Conservation (phyloP, 306 rosid species). For the Glycyrrhiza uralensis region DNA sequence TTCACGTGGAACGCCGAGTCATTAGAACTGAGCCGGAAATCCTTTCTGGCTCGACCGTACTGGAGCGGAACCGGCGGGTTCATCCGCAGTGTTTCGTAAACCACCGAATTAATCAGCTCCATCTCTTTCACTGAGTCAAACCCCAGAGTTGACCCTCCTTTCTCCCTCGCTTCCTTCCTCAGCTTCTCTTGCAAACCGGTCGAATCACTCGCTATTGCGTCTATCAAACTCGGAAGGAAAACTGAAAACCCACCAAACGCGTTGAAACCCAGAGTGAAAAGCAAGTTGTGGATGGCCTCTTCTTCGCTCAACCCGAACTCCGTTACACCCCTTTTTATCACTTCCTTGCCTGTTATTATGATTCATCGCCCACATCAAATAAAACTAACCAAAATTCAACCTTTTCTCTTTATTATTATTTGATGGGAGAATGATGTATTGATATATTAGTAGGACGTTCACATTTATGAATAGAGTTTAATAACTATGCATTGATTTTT, state of each 20-base stretch:
- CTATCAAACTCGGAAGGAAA: constrained; percentile 58
- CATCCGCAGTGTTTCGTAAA: constrained; percentile 74
- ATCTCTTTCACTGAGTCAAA: constrained; percentile 59
- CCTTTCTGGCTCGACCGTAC: constrained; percentile 75
- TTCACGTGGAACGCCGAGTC: constrained; percentile 55
- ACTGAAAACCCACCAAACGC: constrained; percentile 84
- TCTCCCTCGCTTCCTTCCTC: constrained; percentile 59
- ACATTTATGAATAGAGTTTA: background rate
- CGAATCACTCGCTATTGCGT: constrained; percentile 34
- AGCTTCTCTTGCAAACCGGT: constrained; percentile 57
- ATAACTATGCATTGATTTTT: too few species aligned
- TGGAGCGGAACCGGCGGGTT: constrained; percentile 89
- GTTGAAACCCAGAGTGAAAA: constrained; percentile 82
- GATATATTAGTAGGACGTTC: background rate
- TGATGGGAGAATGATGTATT: background rate
- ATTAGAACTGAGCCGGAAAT: constrained; percentile 62
- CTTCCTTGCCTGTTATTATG: constrained; percentile 54
- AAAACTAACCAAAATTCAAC: background rate
- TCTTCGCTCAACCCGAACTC: constrained; percentile 69
- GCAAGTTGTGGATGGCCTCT: constrained; percentile 70
- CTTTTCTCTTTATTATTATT: background rate
- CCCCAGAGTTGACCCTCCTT: constrained; percentile 51
- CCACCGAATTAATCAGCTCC: constrained; percentile 65
- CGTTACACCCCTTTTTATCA: constrained; percentile 40
- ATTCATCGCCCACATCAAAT: background rate